These are phyloP conservation scores for Malus fusca DNA, from an alignment of 306 rosid species.

Conservation along the genomic window DNA sequence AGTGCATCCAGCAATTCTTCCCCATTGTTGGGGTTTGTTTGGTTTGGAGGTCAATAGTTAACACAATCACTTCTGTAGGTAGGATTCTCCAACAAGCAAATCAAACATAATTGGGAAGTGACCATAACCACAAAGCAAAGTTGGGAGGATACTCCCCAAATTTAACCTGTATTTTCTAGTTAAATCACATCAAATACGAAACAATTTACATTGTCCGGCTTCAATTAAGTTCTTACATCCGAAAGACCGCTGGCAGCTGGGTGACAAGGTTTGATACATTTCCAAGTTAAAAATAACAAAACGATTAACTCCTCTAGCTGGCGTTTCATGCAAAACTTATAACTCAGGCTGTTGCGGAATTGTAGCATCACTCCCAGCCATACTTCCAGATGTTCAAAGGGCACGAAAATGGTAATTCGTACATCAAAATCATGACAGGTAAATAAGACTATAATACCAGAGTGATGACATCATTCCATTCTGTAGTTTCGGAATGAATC, in stretches of 20 bases:
- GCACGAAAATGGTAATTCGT: too few species aligned
- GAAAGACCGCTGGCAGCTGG: slow-evolving; percentile 23
- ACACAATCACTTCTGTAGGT: not conserved
- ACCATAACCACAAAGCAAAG: not conserved
- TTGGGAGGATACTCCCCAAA: not conserved
- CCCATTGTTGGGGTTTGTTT: not conserved
- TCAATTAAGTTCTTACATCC: not conserved
- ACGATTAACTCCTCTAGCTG: slow-evolving; percentile 33
- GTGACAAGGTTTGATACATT: slow-evolving; percentile 26
- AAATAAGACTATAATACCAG: too few species aligned
- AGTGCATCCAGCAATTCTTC: not conserved
- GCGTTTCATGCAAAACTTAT: slow-evolving; percentile 17
- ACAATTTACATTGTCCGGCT: not conserved
- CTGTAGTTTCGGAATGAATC: slow-evolving; percentile 46
- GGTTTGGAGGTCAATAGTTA: not conserved
- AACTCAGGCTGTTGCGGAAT: slow-evolving; percentile 36
- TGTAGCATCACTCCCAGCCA: slow-evolving; percentile 30
- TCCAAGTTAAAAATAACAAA: not conserved
- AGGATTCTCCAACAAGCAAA: not conserved
- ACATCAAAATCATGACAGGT: too few species aligned
- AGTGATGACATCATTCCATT: slow-evolving; percentile 10
- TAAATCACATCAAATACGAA: not conserved
- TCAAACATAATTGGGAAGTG: not conserved
- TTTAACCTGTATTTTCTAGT: not conserved
- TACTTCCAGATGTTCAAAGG: slow-evolving; percentile 32